Base-by-base conservation (phyloP, 768 basidiomycete genomes). In the Mycena kentingensis region DNA sequence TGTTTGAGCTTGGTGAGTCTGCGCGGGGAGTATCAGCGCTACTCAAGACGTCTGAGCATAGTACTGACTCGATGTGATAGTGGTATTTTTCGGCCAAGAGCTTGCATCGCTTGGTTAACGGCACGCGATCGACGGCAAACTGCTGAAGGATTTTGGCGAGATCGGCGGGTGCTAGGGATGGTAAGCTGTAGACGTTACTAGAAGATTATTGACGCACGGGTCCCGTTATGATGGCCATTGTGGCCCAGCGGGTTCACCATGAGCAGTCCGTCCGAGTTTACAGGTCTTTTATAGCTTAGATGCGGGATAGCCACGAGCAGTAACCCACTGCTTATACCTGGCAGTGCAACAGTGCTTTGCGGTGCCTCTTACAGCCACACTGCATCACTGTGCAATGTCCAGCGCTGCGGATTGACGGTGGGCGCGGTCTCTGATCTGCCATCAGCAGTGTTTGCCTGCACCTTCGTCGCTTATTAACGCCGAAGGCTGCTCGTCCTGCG, bases 1-100 rank as follows among this genome's bases (percentile, higher is more conserved):
- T 25, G 27, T n/a, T 38, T 49, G 27, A 49, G 48, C n/a, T 37
- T 49, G 18, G 35, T 49, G 36, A 37, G 48, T 10, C 8, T 49
- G 19, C 24, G 31, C 16, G n/a, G 13, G 15, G 13, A 46, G 16
- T 12, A 5, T 10, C n/a, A 24, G 18, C 31, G 26, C 10, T n/a
- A 39, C 8, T 39, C 19, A 8, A 10, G 7, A 19, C 7, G 37
- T 8, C 13, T 11, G 18, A 39, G 5, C n/a, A 27, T 8, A 46
- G n/a, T n/a, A 16, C 24, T 5, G 12, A 46, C 44, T 28, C 27
- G 18, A 46, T 46, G 16, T 15, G 5, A 28, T n/a, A 46, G 44
- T 31, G 5, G 29, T 46, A 10, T 21, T 28, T 18, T 28, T 4
- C 4, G n/a, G 37, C 37, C 10, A 39, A 19, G 8, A n/a, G 8